Evolutionary conservation across 2,329 filamentous ascomycete species (phyloP).

Genomic region (Phialophora verrucosa): DNA sequence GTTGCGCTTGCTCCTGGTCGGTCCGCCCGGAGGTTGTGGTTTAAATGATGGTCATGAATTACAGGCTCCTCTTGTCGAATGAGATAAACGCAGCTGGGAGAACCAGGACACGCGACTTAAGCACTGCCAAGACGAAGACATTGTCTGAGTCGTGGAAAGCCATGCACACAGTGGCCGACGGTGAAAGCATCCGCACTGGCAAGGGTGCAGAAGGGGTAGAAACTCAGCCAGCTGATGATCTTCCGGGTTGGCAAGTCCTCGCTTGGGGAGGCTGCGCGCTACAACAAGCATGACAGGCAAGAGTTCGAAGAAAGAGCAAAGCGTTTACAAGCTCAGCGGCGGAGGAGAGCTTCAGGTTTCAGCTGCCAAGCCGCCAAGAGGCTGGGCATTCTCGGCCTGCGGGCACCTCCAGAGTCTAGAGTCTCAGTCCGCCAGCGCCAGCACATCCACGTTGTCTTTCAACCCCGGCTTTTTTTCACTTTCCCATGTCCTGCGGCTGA

Average conservation of each 20-base stretch:
- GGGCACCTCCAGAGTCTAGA: not conserved
- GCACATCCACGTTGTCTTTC: not conserved
- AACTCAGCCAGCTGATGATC: not conserved
- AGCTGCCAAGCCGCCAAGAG: slow-evolving; percentile 13
- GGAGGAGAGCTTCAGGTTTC: slow-evolving; percentile 10
- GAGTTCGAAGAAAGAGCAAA: slow-evolving; percentile 6
- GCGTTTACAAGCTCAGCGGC: slow-evolving; percentile 14
- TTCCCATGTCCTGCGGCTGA: not conserved
- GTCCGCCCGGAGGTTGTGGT: not conserved
- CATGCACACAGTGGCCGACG: not conserved
- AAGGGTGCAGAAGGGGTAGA: not conserved
- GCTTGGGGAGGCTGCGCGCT: not conserved
- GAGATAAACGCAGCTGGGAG: not conserved
- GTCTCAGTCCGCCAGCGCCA: not conserved
- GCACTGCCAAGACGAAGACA: not conserved
- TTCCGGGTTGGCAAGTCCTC: not conserved
- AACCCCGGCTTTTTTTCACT: not conserved
- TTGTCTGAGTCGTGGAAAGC: slow-evolving; percentile 4
- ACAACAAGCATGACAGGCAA: not conserved
- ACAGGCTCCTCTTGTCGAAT: not conserved
- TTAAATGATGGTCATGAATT: not conserved
- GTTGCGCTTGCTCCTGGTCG: slow-evolving; percentile 1
- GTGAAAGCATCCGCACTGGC: not conserved
- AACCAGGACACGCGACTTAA: not conserved
- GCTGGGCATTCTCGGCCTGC: slow-evolving; percentile 4